phyloP scores from a whole-genome alignment of 805 yeast species.

The Pichia californica region DNA sequence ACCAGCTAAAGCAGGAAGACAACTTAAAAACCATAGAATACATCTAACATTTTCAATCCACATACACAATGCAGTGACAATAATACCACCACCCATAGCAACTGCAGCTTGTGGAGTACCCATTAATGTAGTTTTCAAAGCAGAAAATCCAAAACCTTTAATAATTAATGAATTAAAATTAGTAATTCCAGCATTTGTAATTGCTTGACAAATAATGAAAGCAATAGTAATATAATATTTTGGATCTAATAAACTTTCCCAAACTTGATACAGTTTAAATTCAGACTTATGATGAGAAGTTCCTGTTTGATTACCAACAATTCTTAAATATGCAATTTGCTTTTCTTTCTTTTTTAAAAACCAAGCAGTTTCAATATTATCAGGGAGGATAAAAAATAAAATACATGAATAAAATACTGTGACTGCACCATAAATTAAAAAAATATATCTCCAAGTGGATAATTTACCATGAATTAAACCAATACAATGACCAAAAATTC shows the following conservation, averaged over 20 bases:
- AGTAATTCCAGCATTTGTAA: slow-evolving; percentile 11
- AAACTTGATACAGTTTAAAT: slow-evolving; percentile 37
- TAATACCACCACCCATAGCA: slow-evolving; percentile 27
- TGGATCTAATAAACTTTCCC: slow-evolving; percentile 40
- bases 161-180: slow-evolving; percentile 11
- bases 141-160: slow-evolving; percentile 11
- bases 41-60: slow-evolving; percentile 7
- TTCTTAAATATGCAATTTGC: slow-evolving; percentile 10
- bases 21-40: slow-evolving; percentile 7
- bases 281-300: slow-evolving; percentile 30
- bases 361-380: slow-evolving; percentile 39
- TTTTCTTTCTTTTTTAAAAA: slow-evolving; percentile 39
- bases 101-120: slow-evolving; percentile 32
- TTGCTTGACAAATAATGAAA: slow-evolving; percentile 24
- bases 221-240: slow-evolving; percentile 32
- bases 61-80: slow-evolving; percentile 6
- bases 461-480: slow-evolving; percentile 35
- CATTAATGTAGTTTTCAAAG: slow-evolving; percentile 17
- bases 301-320: slow-evolving; percentile 4
- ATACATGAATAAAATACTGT: slow-evolving; percentile 36
- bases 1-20: slow-evolving; percentile 8
- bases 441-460: slow-evolving; percentile 55
- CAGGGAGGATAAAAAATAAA: slow-evolving; percentile 33
- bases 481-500: slow-evolving; percentile 43
- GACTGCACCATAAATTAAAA: slow-evolving; percentile 52